These are phyloP conservation scores for Hypoxylon rubiginosum DNA, from an alignment of 2,329 filamentous ascomycete genomes.

Conservation along the genomic window DNA sequence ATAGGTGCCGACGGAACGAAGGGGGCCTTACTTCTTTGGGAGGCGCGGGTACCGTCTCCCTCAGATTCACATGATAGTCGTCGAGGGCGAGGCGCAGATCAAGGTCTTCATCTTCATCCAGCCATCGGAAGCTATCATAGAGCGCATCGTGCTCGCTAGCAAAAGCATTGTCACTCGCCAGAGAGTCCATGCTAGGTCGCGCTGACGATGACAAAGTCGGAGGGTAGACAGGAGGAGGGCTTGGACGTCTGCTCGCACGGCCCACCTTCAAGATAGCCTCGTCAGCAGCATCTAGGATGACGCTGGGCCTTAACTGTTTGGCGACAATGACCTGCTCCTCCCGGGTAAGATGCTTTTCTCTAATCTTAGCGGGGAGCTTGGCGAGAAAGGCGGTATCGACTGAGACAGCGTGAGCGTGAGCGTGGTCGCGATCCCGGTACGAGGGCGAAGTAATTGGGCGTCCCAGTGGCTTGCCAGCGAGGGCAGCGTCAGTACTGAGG, in stretches of 20 bases:
- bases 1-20: constrained; percentile 76
- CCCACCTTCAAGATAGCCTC: constrained; percentile 63
- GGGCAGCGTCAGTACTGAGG: constrained; percentile 23
- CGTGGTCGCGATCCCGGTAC: constrained; percentile 34
- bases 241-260: constrained; percentile 53
- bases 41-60: constrained; percentile 62
- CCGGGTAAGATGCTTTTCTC: constrained; percentile 73
- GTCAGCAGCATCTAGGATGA: constrained; percentile 69
- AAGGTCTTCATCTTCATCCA: constrained; percentile 79
- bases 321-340: constrained; percentile 74
- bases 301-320: constrained; percentile 62
- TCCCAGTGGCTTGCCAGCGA: constrained; percentile 22
- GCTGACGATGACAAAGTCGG: constrained; percentile 48
- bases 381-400: constrained; percentile 74
- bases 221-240: constrained; percentile 48
- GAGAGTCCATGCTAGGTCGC: constrained; percentile 48
- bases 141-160: constrained; percentile 65
- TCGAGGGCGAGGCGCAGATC: constrained; percentile 76
- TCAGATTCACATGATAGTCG: constrained; percentile 76
- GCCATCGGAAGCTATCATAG: constrained; percentile 78
- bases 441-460: constrained; percentile 42
- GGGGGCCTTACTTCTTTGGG: constrained; percentile 67
- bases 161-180: constrained; percentile 43
- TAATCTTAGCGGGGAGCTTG: constrained; percentile 75
- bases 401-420: constrained; percentile 54